These are phyloP conservation scores for Mortierella sp. DNA, from an alignment of 371 early-diverging fungal genomes.

Conservation along the genomic window DNA sequence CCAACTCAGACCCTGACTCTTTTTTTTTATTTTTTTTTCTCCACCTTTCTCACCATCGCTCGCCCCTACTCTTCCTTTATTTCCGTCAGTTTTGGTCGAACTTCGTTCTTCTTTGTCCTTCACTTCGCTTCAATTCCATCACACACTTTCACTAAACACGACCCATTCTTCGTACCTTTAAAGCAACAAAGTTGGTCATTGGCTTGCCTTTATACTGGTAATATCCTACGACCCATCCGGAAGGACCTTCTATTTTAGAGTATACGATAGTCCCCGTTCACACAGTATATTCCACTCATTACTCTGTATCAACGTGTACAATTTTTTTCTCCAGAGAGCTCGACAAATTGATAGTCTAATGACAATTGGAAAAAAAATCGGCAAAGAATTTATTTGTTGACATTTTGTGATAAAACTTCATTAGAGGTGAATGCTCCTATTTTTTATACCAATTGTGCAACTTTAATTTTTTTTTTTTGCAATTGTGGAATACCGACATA, in stretches of 20 bases:
- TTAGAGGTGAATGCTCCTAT: neutral
- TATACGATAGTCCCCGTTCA: too few relatives aligned
- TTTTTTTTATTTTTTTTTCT: neutral
- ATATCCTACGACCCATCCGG: too few relatives aligned
- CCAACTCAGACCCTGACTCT: neutral
- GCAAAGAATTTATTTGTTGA: neutral
- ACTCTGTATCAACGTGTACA: too few relatives aligned
- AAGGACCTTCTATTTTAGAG: too few relatives aligned
- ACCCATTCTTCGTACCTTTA: too few relatives aligned
- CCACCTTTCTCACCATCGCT: neutral
- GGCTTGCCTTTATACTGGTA: too few relatives aligned
- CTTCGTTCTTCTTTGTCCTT: neutral
- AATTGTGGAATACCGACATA: neutral
- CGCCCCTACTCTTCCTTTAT: too few relatives aligned
- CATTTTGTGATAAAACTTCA: neutral
- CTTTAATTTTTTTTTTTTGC: neutral
- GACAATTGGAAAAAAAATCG: neutral
- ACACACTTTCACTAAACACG: neutral
- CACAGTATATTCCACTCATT: too few relatives aligned
- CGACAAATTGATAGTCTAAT: too few relatives aligned
- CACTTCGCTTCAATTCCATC: neutral
- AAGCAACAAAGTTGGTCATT: too few relatives aligned
- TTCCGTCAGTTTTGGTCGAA: neutral
- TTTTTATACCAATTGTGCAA: constrained; percentile 1
- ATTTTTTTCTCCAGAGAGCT: too few relatives aligned